Evolutionary conservation across 2,329 filamentous ascomycete species (phyloP).

Genomic region (Acrocalymma vagum): DNA sequence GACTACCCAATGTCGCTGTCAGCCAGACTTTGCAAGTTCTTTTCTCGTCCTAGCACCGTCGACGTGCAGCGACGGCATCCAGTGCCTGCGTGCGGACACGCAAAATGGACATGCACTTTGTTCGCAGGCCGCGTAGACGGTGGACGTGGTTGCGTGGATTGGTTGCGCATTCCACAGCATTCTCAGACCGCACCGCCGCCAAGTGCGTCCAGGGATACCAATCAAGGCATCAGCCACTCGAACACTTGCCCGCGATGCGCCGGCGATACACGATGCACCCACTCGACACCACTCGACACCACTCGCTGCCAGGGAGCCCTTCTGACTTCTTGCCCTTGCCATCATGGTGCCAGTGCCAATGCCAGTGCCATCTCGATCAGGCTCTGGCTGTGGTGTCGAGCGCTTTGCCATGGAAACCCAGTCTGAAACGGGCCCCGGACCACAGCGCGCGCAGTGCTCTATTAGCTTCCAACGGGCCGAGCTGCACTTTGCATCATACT

Average conservation of each 20-base stretch:
- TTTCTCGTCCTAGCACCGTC: conserved; percentile 5
- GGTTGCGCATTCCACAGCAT: no score
- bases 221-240: no score
- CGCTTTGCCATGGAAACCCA: conserved; percentile 34
- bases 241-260: no score
- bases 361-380: neutral
- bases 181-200: no score
- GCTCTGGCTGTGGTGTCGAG: neutral
- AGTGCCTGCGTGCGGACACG: no score
- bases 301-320: no score
- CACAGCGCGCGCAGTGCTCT: conserved; percentile 14
- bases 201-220: no score
- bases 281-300: no score
- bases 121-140: neutral
- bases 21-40: conserved; percentile 18
- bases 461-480: conserved; percentile 32
- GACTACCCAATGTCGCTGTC: conserved; percentile 8
- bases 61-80: conserved; percentile 13
- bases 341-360: neutral
- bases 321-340: neutral
- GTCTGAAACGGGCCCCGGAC: conserved; percentile 24
- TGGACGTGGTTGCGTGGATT: neutral
- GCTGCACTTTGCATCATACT: conserved; percentile 29
- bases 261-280: no score
- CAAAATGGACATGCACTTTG: no score